phyloP scores from a whole-genome alignment of 129 eudicot genomes.

The Arctium lappa region DNA sequence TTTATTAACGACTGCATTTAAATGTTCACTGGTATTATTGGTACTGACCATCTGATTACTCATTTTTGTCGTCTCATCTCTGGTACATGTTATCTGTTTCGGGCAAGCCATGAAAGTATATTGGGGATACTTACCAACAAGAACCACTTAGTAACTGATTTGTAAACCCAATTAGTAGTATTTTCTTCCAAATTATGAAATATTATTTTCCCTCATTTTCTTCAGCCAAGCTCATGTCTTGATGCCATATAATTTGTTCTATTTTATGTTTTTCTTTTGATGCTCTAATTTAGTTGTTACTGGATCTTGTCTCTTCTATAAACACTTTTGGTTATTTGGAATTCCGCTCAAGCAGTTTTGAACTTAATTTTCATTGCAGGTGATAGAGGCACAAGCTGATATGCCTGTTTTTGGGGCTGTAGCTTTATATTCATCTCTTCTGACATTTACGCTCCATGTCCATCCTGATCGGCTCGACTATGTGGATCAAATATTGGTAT shows the following conservation, averaged over 20 bases:
- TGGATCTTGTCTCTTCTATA: background rate
- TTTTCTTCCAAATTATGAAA: background rate
- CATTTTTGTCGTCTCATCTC: background rate
- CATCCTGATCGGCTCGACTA: conserved; percentile 94
- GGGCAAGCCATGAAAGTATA: background rate
- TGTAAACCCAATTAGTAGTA: background rate
- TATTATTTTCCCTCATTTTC: background rate
- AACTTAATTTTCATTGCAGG: conserved; percentile 46
- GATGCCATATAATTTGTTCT: background rate
- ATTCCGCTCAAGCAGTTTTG: conserved; percentile 5
- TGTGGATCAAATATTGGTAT: conserved; percentile 91
- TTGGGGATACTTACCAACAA: background rate
- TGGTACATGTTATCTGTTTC: background rate
- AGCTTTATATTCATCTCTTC: conserved; percentile 85
- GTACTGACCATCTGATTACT: background rate
- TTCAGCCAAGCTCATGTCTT: background rate
- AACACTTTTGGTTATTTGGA: background rate
- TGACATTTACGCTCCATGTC: conserved; percentile 87
- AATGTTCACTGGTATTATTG: background rate
- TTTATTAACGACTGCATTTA: too few relatives aligned
- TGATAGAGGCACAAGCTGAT: conserved; percentile 88
- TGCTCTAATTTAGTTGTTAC: background rate
- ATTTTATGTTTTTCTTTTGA: background rate
- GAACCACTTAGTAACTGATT: conserved; percentile 1
- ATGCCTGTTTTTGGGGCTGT: conserved; percentile 87